Percentiles rank a stretch among this genome's conserved stretches.
phyloP scores from a whole-genome alignment of 768 basidiomycete species.

The Gymnopilus dilepis region DNA sequence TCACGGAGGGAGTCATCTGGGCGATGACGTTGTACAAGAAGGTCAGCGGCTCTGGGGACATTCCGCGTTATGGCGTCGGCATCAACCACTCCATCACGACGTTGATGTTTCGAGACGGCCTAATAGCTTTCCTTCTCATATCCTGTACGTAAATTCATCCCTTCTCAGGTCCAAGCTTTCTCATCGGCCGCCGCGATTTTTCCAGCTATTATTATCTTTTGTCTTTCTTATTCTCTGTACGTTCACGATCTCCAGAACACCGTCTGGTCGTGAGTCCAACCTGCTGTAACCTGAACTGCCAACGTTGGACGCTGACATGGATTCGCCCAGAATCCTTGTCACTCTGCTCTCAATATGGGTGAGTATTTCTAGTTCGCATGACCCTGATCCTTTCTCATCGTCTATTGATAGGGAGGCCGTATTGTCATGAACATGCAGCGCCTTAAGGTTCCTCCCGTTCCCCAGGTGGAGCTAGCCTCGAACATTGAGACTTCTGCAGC shows the following conservation, averaged over 20 bases:
- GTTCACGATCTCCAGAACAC: slow-evolving; percentile 19
- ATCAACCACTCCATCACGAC: slow-evolving; percentile 10
- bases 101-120: slow-evolving; percentile 19
- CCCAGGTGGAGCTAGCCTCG: slow-evolving; percentile 11
- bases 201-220: slow-evolving; percentile 12
- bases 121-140: slow-evolving; percentile 9
- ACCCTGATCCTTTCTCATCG: not conserved
- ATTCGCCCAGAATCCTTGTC: not conserved
- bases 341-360: slow-evolving; percentile 1
- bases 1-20: slow-evolving; percentile 17
- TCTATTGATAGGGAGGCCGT: slow-evolving; percentile 12
- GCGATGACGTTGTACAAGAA: slow-evolving; percentile 20
- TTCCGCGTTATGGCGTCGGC: slow-evolving; percentile 1
- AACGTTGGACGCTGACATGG: not conserved
- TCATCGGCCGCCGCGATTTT: not conserved
- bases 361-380: not conserved
- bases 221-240: slow-evolving; percentile 11
- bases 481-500: not conserved
- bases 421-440: slow-evolving; percentile 21
- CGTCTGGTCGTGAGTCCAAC: slow-evolving; percentile 17
- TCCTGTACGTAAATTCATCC: slow-evolving; percentile 10
- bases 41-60: slow-evolving; percentile 1
- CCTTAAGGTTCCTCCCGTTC: slow-evolving; percentile 12
- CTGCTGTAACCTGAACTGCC: not conserved
- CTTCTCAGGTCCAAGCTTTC: not conserved